Conservation (phyloP, 768 basidiomycete species). For the Mycena venus region DNA sequence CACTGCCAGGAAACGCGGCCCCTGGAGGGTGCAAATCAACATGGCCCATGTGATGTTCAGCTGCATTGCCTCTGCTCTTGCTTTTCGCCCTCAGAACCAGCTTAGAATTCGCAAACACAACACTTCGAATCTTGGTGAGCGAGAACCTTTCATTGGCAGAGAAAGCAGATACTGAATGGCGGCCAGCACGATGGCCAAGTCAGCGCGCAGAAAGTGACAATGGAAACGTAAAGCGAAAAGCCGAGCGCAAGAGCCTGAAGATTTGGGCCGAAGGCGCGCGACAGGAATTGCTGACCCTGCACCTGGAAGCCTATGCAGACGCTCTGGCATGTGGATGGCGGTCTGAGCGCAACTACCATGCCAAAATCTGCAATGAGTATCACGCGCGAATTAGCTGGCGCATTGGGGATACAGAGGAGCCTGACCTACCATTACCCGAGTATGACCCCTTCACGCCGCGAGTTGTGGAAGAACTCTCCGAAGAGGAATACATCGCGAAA, state of each 20-base stretch:
- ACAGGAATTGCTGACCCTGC: background rate
- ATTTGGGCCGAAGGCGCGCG: constrained; percentile 16
- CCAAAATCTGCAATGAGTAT: constrained; percentile 1
- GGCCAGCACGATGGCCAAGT: no score
- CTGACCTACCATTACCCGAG: background rate
- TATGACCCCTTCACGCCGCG: background rate
- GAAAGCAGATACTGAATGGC: no score
- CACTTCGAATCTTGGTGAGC: no score
- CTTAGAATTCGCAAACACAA: no score
- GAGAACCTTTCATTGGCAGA: no score
- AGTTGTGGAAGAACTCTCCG: background rate
- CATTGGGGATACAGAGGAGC: constrained; percentile 20
- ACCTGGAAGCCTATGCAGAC: background rate
- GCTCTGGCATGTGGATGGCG: background rate
- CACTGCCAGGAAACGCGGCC: no score
- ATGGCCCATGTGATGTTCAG: no score
- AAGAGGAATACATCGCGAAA: background rate
- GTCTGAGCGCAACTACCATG: background rate
- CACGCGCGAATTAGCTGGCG: constrained; percentile 1
- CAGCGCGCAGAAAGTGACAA: no score
- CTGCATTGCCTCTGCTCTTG: no score
- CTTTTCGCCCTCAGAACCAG: no score
- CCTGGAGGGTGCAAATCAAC: no score
- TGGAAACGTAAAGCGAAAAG: background rate
- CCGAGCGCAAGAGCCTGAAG: background rate